phyloP scores from a whole-genome alignment of 148 eudicot genomes.

The Suaeda aralocaspica region DNA sequence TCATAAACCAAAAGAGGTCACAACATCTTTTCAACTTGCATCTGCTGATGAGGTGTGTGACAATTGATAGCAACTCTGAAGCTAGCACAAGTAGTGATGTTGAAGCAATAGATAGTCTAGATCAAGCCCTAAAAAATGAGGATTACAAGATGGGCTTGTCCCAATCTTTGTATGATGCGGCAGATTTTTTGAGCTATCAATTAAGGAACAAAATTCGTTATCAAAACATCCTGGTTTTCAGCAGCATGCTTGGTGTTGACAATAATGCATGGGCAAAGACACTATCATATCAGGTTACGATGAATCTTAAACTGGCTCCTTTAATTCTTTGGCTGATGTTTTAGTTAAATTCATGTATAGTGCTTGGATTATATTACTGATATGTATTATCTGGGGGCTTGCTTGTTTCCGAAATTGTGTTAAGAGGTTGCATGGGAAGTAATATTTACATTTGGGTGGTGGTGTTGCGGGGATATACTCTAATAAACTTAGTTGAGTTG shows the following conservation, averaged over 20 bases:
- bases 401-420: no score
- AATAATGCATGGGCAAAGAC: conserved; percentile 78
- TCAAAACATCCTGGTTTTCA: conserved; percentile 79
- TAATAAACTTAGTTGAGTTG: no score
- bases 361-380: no score
- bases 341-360: not conserved
- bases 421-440: no score
- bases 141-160: conserved; percentile 74
- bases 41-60: conserved; percentile 82
- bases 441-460: no score
- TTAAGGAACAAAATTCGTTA: conserved; percentile 53
- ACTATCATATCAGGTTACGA: conserved; percentile 81
- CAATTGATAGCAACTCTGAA: conserved; percentile 68
- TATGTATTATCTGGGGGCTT: no score
- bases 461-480: no score
- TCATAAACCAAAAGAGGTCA: conserved; percentile 38
- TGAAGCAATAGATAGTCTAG: conserved; percentile 58
- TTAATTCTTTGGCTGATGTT: not conserved
- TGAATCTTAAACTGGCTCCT: conserved; percentile 4
- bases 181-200: conserved; percentile 84
- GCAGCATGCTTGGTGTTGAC: conserved; percentile 85
- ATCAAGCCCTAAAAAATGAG: conserved; percentile 61
- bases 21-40: conserved; percentile 40
- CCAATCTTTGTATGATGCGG: conserved; percentile 86
- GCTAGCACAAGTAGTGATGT: conserved; percentile 53